phyloP scores from a whole-genome alignment of 495 filamentous ascomycete species.

The Penicillium paxilli region DNA sequence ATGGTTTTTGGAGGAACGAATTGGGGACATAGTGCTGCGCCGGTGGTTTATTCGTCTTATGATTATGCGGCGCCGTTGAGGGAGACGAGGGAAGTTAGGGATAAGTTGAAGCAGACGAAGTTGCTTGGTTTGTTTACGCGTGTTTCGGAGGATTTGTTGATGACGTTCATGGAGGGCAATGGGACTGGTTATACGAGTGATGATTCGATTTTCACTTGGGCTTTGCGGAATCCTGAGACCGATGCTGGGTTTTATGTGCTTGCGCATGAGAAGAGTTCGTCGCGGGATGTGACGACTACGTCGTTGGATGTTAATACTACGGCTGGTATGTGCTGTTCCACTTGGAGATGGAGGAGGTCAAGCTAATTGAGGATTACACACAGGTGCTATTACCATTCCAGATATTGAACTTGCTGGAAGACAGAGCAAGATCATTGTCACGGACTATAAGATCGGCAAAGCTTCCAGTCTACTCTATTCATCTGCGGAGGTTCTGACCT shows the following conservation, averaged over 20 bases:
- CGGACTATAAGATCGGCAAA: slow-evolving; percentile 62
- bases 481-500: slow-evolving; percentile 69
- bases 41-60: slow-evolving; percentile 53
- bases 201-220: slow-evolving; percentile 48
- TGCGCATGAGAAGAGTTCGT: slow-evolving; percentile 58
- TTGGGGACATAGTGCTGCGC: slow-evolving; percentile 51
- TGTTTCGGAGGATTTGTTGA: slow-evolving; percentile 52
- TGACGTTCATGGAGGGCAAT: slow-evolving; percentile 57
- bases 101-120: slow-evolving; percentile 55
- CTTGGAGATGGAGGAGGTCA: neutral
- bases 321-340: slow-evolving; percentile 37
- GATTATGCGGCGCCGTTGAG: slow-evolving; percentile 45
- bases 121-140: slow-evolving; percentile 55
- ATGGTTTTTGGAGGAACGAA: slow-evolving; percentile 61
- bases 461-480: slow-evolving; percentile 62
- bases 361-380: neutral
- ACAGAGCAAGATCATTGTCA: slow-evolving; percentile 71
- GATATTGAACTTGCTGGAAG: slow-evolving; percentile 65
- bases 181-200: slow-evolving; percentile 53
- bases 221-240: slow-evolving; percentile 54
- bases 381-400: slow-evolving; percentile 52
- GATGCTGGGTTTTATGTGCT: slow-evolving; percentile 62
- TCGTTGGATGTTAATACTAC: slow-evolving; percentile 58
- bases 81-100: slow-evolving; percentile 44
- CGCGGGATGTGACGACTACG: slow-evolving; percentile 52